Percentiles rank a stretch among this genome's conserved stretches.
These are phyloP conservation scores for Colletotrichum abscissum DNA, from an alignment of 2,329 filamentous ascomycete species.

Conservation along the genomic window DNA sequence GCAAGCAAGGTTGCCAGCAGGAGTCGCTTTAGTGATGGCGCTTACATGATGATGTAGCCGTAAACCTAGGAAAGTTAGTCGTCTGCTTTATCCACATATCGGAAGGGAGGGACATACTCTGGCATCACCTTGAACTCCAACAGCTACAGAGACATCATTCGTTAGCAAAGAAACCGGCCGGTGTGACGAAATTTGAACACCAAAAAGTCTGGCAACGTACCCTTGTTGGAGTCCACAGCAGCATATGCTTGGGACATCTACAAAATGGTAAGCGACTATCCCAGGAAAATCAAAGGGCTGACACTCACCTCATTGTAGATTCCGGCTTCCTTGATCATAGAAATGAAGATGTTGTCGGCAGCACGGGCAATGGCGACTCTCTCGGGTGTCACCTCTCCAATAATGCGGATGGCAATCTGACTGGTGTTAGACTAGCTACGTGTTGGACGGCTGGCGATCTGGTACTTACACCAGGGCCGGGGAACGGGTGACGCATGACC, in stretches of 20 bases:
- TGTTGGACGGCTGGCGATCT: constrained; percentile 47
- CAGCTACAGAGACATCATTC: constrained; percentile 41
- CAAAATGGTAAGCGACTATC: background rate
- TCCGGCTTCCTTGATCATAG: constrained; percentile 77
- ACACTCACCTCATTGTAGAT: constrained; percentile 70
- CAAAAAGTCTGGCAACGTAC: constrained; percentile 32
- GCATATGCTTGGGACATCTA: constrained; percentile 61
- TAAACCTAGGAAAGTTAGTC: constrained; percentile 15
- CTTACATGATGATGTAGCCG: constrained; percentile 44
- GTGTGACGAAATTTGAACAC: background rate
- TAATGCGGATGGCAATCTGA: constrained; percentile 77
- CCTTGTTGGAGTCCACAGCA: constrained; percentile 54
- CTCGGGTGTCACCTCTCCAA: constrained; percentile 86
- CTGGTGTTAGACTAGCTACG: background rate
- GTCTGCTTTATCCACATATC: too few species aligned
- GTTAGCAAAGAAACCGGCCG: background rate
- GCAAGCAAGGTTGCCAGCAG: too few species aligned
- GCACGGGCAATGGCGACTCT: constrained; percentile 82
- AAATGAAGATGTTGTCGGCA: constrained; percentile 83
- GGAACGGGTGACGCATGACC: constrained; percentile 82
- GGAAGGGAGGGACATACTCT: constrained; percentile 34
- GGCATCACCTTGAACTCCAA: constrained; percentile 47
- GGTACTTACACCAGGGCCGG: constrained; percentile 77
- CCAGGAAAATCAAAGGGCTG: background rate
- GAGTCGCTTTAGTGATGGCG: constrained; percentile 11